Evolutionary conservation across 169 alveolate genomes (phyloP), one percentile per base, ranked within the genome.

Genomic region (Plasmodium malariae): DNA sequence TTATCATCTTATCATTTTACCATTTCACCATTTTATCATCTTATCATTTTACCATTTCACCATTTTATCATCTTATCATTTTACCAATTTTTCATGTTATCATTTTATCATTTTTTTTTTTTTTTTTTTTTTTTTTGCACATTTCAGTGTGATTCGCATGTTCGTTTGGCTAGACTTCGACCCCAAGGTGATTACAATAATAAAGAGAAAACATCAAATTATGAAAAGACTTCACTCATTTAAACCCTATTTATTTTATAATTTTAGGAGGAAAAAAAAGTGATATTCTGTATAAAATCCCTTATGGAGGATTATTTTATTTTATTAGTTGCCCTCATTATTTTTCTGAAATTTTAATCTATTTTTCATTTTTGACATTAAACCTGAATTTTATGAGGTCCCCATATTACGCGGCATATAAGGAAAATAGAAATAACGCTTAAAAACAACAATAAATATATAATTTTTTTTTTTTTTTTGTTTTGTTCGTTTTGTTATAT

Each of bases 291-390:
- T 95, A 95, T 88, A 71, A 88, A 40, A 91, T 95, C 11, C 97
- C 97, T 4, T 87, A 87, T 67, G 96, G 95, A 3, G 95, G 95
- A 62, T 92, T 92, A 43, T 95, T 95, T 67, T 74, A 93, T 72
- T 92, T 71, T 71, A 83, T 94, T 43, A 65, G 94, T 78, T 95
- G 97, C 63, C 97, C 97, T 2, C 97, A 95, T 87, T 95, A 95
- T 91, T 88, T 94, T 34, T 92, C 95, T 9, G 97, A 95, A 88
- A 88, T 92, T 26, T 51, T 94, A 19, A 87, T 93, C n/a, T 95
- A 95, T 72, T 60, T 93, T 26, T 87, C 94, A 36, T 92, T 95
- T 43, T 72, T 78, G 34, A 63, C 94, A 3, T 54, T 71, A 24
- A 72, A 88, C 51, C 71, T 71, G 17, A 59, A 74, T 68, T 26